Conservation (phyloP, 2,329 filamentous ascomycete genomes). For the Verticillium isaacii region DNA sequence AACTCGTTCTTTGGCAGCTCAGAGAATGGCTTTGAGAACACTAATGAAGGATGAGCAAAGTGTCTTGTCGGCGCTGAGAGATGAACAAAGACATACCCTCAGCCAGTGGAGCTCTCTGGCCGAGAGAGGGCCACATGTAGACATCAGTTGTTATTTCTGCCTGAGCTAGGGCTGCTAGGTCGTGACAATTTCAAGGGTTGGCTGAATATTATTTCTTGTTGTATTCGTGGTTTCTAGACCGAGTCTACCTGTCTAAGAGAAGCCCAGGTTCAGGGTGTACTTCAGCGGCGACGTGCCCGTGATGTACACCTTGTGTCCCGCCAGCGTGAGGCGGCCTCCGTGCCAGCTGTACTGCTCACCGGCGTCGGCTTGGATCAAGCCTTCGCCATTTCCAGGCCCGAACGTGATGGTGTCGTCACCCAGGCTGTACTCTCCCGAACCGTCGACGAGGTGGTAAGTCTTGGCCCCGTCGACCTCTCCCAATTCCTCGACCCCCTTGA, state of each 20-base stretch:
- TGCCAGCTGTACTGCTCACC: conserved; percentile 16
- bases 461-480: conserved; percentile 5
- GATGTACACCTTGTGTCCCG: conserved; percentile 12
- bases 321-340: conserved; percentile 7
- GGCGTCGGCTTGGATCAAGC: conserved; percentile 6
- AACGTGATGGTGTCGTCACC: conserved; percentile 12
- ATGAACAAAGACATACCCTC: too few relatives aligned
- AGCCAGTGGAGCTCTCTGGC: too few relatives aligned
- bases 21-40: too few relatives aligned
- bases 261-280: conserved; percentile 13
- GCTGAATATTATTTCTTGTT: too few relatives aligned
- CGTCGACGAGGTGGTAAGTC: conserved; percentile 11
- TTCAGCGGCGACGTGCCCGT: conserved; percentile 11
- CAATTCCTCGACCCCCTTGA: conserved; percentile 4
- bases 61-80: too few relatives aligned
- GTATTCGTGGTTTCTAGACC: too few relatives aligned
- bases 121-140: too few relatives aligned
- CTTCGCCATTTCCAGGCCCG: conserved; percentile 11
- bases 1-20: too few relatives aligned
- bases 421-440: conserved; percentile 9
- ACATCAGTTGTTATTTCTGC: too few relatives aligned
- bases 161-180: too few relatives aligned
- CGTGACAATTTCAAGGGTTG: too few relatives aligned
- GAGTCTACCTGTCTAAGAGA: conserved; percentile 1
- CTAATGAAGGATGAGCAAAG: too few relatives aligned